These are phyloP conservation scores for Aureobasidium sp. DNA, from an alignment of 2,329 filamentous ascomycete species.

Conservation along the genomic window DNA sequence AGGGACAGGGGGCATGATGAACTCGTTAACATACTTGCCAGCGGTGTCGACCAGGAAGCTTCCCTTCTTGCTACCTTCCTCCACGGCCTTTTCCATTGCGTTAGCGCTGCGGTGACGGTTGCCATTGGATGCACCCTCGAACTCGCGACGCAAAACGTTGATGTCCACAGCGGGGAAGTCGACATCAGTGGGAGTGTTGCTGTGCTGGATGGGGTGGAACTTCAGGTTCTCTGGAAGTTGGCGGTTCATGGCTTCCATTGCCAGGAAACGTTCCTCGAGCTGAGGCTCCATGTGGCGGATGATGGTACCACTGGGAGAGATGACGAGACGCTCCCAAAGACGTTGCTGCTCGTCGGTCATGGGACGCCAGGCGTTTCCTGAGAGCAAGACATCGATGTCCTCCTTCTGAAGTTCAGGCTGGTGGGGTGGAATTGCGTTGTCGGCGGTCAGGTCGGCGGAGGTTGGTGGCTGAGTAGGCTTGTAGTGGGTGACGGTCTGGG, in stretches of 20 bases:
- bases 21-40: conserved; percentile 29
- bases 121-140: conserved; percentile 21
- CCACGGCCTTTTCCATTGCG: conserved; percentile 31
- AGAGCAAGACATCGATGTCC: conserved; percentile 45
- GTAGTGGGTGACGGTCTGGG: conserved; percentile 20
- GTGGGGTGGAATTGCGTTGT: conserved; percentile 26
- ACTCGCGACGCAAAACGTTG: conserved; percentile 19
- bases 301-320: conserved; percentile 68
- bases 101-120: conserved; percentile 21
- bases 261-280: conserved; percentile 62
- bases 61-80: conserved; percentile 28
- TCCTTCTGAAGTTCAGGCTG: conserved; percentile 40
- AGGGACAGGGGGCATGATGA: conserved; percentile 24
- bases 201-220: conserved; percentile 6
- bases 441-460: conserved; percentile 14
- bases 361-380: conserved; percentile 18
- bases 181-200: conserved; percentile 15
- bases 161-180: conserved; percentile 25
- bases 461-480: conserved; percentile 20
- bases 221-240: conserved; percentile 21
- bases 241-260: conserved; percentile 54
- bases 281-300: conserved; percentile 61
- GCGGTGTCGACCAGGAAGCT: conserved; percentile 29
- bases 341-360: conserved; percentile 29
- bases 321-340: conserved; percentile 51